Conservation (phyloP, 208 protist genomes). For the Endotrypanum monterogeii region DNA sequence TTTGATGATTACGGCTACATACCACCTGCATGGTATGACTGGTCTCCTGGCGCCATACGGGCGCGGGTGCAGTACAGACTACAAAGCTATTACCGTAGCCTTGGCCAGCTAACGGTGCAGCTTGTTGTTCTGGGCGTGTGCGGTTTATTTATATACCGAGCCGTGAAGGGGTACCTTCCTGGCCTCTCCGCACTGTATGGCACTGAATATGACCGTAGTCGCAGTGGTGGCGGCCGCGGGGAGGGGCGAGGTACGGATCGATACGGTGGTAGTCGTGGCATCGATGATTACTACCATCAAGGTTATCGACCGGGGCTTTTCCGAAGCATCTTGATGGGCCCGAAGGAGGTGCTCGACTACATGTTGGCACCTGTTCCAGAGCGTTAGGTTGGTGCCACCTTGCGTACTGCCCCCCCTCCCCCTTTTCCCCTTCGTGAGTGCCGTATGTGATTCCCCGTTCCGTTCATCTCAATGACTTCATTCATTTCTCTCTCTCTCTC, state of each 20-base stretch:
- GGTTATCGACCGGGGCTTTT: constrained; percentile 47
- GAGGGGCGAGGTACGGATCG: constrained; percentile 8
- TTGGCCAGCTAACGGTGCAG: constrained; percentile 72
- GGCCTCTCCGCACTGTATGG: not conserved
- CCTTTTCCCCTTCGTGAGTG: not conserved
- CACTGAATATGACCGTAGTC: not conserved
- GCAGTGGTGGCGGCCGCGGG: not conserved
- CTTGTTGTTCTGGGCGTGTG: constrained; percentile 42
- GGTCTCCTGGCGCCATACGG: constrained; percentile 62
- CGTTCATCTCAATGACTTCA: not conserved
- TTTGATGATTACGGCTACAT: constrained; percentile 34
- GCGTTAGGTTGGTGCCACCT: not conserved
- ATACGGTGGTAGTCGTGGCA: constrained; percentile 19
- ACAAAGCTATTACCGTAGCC: constrained; percentile 50
- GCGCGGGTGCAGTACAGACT: constrained; percentile 70
- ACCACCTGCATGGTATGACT: constrained; percentile 81
- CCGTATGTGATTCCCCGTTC: too few relatives aligned
- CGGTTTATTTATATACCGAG: constrained; percentile 51
- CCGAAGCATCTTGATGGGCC: constrained; percentile 69
- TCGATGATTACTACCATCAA: constrained; percentile 28
- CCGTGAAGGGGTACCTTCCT: constrained; percentile 32
- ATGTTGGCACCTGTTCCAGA: constrained; percentile 49
- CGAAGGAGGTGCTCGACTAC: constrained; percentile 86
- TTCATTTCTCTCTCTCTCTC: not conserved
- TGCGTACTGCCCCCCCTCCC: not conserved